Percentiles rank a stretch among this genome's conserved stretches.
Conservation (phyloP, 495 filamentous ascomycete species). For the Clohesyomyces aquaticus region DNA sequence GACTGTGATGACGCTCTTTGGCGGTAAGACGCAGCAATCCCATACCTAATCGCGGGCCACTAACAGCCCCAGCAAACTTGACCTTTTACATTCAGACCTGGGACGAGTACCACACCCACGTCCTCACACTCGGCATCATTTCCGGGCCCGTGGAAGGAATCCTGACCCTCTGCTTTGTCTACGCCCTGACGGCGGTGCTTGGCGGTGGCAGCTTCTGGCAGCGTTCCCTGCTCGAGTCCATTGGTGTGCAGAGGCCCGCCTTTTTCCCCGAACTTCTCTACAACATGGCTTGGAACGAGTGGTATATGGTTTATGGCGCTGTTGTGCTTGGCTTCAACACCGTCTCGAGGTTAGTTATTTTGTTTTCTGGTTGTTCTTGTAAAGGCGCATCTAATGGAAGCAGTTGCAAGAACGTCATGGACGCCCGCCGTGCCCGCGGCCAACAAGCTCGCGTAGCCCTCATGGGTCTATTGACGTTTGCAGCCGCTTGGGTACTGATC, state of each 20-base stretch:
- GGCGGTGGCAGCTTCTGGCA: constrained; percentile 94
- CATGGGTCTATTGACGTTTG: constrained; percentile 79
- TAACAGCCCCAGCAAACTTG: constrained; percentile 61
- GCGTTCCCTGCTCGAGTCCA: constrained; percentile 69
- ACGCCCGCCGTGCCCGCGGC: constrained; percentile 71
- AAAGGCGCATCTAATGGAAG: constrained; percentile 4
- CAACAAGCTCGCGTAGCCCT: constrained; percentile 73
- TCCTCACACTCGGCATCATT: constrained; percentile 86
- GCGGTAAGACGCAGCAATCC: constrained; percentile 56
- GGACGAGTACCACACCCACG: constrained; percentile 98
- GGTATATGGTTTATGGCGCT: constrained; percentile 91
- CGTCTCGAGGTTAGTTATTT: constrained; percentile 54
- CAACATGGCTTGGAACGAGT: constrained; percentile 80
- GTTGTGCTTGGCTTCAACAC: constrained; percentile 85
- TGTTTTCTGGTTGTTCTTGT: background rate
- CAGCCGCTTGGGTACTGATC: constrained; percentile 71
- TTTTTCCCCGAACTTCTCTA: constrained; percentile 72
- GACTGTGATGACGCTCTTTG: constrained; percentile 83
- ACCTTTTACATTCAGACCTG: constrained; percentile 99
- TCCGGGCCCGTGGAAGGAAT: constrained; percentile 97
- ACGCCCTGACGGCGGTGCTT: constrained; percentile 78
- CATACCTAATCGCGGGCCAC: background rate
- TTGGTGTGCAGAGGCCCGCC: constrained; percentile 66
- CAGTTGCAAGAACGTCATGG: constrained; percentile 80
- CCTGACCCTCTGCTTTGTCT: constrained; percentile 79